Evolutionary conservation across 2,329 filamentous ascomycete genomes (phyloP).

Genomic region (Fusarium irregulare): DNA sequence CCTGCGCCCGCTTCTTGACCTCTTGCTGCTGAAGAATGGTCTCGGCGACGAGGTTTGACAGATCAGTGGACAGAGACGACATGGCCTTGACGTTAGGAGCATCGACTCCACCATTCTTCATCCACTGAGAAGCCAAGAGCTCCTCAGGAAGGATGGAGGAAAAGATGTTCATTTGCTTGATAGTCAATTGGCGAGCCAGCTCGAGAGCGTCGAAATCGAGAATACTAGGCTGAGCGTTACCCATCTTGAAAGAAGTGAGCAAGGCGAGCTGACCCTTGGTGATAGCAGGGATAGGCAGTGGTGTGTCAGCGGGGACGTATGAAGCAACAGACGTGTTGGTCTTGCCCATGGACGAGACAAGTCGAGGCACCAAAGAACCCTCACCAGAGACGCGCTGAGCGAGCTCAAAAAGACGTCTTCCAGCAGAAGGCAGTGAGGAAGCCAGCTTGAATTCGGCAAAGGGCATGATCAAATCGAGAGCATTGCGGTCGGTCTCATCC

Average conservation of each 20-base stretch:
- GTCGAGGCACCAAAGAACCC: slow-evolving; percentile 81
- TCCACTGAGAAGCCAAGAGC: slow-evolving; percentile 92
- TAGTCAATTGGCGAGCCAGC: slow-evolving; percentile 88
- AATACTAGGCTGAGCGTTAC: slow-evolving; percentile 76
- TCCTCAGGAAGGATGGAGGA: slow-evolving; percentile 93
- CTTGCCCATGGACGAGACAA: slow-evolving; percentile 89
- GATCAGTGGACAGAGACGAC: slow-evolving; percentile 90
- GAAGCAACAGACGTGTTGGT: slow-evolving; percentile 79
- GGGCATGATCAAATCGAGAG: slow-evolving; percentile 78
- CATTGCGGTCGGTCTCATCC: slow-evolving; percentile 80
- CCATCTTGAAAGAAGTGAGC: slow-evolving; percentile 79
- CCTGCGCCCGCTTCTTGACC: slow-evolving; percentile 86
- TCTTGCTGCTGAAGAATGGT: slow-evolving; percentile 91
- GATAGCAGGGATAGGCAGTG: slow-evolving; percentile 75
- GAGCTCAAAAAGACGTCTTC: slow-evolving; percentile 82
- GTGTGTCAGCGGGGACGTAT: slow-evolving; percentile 76
- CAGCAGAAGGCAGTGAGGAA: slow-evolving; percentile 77
- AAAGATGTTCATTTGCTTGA: slow-evolving; percentile 92
- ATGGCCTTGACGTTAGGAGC: slow-evolving; percentile 94
- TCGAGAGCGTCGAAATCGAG: slow-evolving; percentile 93
- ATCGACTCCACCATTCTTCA: slow-evolving; percentile 82
- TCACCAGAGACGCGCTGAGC: slow-evolving; percentile 80
- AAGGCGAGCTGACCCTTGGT: slow-evolving; percentile 80
- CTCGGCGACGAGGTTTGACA: slow-evolving; percentile 92
- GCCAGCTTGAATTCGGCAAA: slow-evolving; percentile 83